These are phyloP conservation scores for Sporobolomyces pararoseus DNA, from an alignment of 768 basidiomycete species.

Conservation along the genomic window DNA sequence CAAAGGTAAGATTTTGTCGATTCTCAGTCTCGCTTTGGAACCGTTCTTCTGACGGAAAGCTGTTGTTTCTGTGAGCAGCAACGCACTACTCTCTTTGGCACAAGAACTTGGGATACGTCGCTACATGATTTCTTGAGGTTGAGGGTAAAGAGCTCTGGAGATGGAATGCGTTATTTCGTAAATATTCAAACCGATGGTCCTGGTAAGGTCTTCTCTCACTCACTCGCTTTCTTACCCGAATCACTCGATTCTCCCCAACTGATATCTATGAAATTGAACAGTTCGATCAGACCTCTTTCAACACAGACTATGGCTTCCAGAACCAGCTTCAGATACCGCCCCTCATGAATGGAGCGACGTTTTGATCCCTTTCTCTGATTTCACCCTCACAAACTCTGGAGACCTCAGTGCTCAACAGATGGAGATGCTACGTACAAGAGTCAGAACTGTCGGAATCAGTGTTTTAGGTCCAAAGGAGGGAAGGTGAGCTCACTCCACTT, in stretches of 20 bases:
- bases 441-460: conserved; percentile 80
- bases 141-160: conserved; percentile 59
- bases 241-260: conserved; percentile 46
- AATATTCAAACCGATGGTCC: conserved; percentile 84
- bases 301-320: conserved; percentile 76
- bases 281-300: conserved; percentile 87
- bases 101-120: conserved; percentile 76
- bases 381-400: conserved; percentile 54
- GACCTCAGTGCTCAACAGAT: conserved; percentile 61
- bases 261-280: too few species aligned
- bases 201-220: conserved; percentile 39
- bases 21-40: not conserved
- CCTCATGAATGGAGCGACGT: conserved; percentile 68
- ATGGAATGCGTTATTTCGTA: conserved; percentile 77
- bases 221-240: not conserved
- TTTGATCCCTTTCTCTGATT: conserved; percentile 68
- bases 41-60: not conserved
- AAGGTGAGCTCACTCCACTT: conserved; percentile 8
- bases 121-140: conserved; percentile 74
- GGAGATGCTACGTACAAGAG: conserved; percentile 66
- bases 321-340: conserved; percentile 46
- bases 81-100: conserved; percentile 80
- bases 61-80: conserved; percentile 51
- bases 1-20: conserved; percentile 58
- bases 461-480: conserved; percentile 57